A percentile compares a stretch with the other conserved stretches of the same genome.
Evolutionary conservation across 345 rosid genomes (phyloP).

Genomic region (Conringia planisiliqua): DNA sequence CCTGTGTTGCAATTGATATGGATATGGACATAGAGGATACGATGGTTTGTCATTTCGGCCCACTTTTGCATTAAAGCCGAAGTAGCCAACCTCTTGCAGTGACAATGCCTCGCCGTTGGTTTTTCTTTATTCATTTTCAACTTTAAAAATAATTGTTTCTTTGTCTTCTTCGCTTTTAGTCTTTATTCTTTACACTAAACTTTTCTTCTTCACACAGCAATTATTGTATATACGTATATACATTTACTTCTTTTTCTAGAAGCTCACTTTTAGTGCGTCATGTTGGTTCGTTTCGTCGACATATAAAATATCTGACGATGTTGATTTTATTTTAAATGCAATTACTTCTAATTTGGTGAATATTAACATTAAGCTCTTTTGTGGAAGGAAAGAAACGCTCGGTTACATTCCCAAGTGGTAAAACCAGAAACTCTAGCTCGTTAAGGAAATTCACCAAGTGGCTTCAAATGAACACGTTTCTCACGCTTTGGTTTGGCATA

Average conservation of each 20-base stretch:
- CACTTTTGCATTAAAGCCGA: slow-evolving; percentile 9
- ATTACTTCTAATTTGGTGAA: neutral
- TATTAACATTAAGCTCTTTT: neutral
- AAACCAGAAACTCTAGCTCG: too few species aligned
- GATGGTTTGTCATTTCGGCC: neutral
- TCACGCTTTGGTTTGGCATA: too few species aligned
- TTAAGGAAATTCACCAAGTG: too few species aligned
- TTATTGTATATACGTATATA: neutral
- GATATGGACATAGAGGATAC: neutral
- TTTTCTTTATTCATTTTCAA: neutral
- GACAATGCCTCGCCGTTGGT: slow-evolving; percentile 12
- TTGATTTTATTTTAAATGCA: neutral
- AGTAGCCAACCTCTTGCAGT: neutral
- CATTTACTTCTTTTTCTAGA: slow-evolving; percentile 1
- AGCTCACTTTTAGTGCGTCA: neutral
- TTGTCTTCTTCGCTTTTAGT: slow-evolving; percentile 7
- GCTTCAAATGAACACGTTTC: too few species aligned
- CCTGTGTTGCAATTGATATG: neutral
- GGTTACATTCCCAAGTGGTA: too few species aligned
- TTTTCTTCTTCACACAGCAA: neutral
- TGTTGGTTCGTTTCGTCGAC: slow-evolving; percentile 1
- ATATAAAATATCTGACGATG: neutral
- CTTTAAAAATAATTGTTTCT: neutral
- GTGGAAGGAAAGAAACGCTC: neutral
- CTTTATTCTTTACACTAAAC: neutral